Conservation (phyloP, 192 early-diverging fungal species). For the Backusella liffmaniae region DNA sequence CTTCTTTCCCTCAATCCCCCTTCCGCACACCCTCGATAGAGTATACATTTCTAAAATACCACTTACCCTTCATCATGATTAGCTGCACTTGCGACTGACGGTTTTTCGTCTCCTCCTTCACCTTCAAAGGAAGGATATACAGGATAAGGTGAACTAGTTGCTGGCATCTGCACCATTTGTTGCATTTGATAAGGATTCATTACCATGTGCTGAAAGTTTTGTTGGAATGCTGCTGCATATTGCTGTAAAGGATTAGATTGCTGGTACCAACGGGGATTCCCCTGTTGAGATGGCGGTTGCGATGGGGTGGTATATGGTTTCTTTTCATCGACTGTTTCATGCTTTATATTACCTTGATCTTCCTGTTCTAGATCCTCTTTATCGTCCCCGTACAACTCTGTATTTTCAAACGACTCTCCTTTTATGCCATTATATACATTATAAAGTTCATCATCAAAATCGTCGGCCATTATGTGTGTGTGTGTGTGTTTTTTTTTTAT, state of each 20-base stretch:
- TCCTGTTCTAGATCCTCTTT: neutral
- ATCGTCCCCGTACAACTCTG: constrained; percentile 10
- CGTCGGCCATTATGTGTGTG: constrained; percentile 17
- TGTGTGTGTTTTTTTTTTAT: neutral
- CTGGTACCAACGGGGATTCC: neutral
- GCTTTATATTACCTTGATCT: neutral
- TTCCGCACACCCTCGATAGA: neutral
- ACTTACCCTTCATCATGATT: constrained; percentile 38
- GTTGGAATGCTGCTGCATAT: neutral
- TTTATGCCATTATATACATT: constrained; percentile 24
- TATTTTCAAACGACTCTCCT: constrained; percentile 7
- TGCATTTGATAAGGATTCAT: constrained; percentile 19
- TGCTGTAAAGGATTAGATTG: constrained; percentile 1
- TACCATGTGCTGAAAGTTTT: constrained; percentile 2
- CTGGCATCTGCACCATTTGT: constrained; percentile 24
- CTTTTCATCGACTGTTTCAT: neutral
- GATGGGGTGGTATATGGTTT: neutral
- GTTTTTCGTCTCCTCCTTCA: neutral
- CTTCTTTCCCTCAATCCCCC: neutral
- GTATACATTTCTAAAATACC: neutral
- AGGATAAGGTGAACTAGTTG: neutral
- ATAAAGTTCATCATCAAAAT: constrained; percentile 29
- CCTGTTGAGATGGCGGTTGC: neutral
- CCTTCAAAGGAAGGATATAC: neutral
- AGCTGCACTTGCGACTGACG: constrained; percentile 25